Evolutionary conservation across 2,329 filamentous ascomycete genomes (phyloP).

Genomic region (Sclerotinia spermophila): DNA sequence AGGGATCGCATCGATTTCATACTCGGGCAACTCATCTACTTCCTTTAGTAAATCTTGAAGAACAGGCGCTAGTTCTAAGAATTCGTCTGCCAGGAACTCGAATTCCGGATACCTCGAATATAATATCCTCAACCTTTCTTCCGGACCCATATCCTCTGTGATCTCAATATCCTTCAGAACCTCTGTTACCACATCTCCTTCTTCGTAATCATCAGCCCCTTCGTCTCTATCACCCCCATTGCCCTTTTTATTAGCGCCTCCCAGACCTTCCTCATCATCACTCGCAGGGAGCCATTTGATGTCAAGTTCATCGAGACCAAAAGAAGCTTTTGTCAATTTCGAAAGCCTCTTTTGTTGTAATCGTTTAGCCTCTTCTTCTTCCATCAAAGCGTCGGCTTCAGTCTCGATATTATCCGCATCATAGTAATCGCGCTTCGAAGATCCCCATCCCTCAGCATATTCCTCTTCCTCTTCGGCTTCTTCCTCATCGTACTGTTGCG

Average conservation of each 20-base stretch:
- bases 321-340: constrained; percentile 87
- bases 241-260: constrained; percentile 36
- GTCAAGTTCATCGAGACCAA: constrained; percentile 73
- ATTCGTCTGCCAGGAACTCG: constrained; percentile 75
- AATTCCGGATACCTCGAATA: constrained; percentile 88
- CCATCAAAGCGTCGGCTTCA: constrained; percentile 72
- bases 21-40: constrained; percentile 41
- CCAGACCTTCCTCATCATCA: not conserved
- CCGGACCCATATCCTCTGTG: constrained; percentile 70
- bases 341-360: constrained; percentile 88
- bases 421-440: constrained; percentile 88
- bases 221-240: constrained; percentile 47
- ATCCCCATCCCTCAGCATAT: constrained; percentile 74
- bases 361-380: constrained; percentile 84
- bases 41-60: constrained; percentile 56
- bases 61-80: constrained; percentile 48
- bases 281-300: constrained; percentile 67
- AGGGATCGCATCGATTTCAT: constrained; percentile 29
- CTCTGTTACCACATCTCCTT: constrained; percentile 69
- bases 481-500: constrained; percentile 47
- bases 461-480: constrained; percentile 55
- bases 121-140: constrained; percentile 73
- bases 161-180: constrained; percentile 81
- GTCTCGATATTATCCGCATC: constrained; percentile 72
- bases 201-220: constrained; percentile 46